phyloP scores from a whole-genome alignment of 768 basidiomycete species.

The Russula sp. region DNA sequence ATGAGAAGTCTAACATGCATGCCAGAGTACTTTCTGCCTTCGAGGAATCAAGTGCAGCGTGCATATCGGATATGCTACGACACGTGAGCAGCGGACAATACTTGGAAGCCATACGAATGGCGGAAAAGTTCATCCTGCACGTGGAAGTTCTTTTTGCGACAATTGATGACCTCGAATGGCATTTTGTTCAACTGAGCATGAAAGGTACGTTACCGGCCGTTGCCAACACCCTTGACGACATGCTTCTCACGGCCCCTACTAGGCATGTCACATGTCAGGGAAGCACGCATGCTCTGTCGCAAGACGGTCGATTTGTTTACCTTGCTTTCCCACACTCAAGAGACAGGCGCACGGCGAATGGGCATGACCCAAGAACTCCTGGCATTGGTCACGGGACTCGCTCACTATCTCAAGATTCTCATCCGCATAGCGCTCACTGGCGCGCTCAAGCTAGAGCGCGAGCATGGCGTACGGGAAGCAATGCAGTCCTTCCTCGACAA shows the following conservation, averaged over 20 bases:
- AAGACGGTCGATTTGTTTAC: slow-evolving; percentile 99
- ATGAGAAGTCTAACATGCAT: slow-evolving; percentile 11
- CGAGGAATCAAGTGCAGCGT: slow-evolving; percentile 98
- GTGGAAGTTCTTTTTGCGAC: slow-evolving; percentile 97
- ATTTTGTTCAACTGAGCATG: slow-evolving; percentile 70
- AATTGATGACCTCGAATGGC: slow-evolving; percentile 91
- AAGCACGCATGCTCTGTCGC: slow-evolving; percentile 96
- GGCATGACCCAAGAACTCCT: slow-evolving; percentile 97
- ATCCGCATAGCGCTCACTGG: slow-evolving; percentile 97
- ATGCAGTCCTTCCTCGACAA: slow-evolving; percentile 90
- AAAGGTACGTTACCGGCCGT: slow-evolving; percentile 60
- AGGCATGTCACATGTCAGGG: slow-evolving; percentile 98
- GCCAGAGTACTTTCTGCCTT: slow-evolving; percentile 88
- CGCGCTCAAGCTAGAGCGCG: slow-evolving; percentile 90
- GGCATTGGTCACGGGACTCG: slow-evolving; percentile 95
- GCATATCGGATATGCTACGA: slow-evolving; percentile 97
- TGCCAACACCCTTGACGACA: background rate
- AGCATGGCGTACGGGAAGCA: slow-evolving; percentile 74
- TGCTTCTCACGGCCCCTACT: background rate
- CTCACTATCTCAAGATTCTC: slow-evolving; percentile 98
- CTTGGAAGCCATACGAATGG: slow-evolving; percentile 95
- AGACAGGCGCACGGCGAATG: slow-evolving; percentile 84
- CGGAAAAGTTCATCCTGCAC: slow-evolving; percentile 96
- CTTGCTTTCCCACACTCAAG: slow-evolving; percentile 90
- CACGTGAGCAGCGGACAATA: slow-evolving; percentile 97